Conservation (phyloP, 2,329 filamentous ascomycete species). For the Gnomoniopsis smithogilvyi region DNA sequence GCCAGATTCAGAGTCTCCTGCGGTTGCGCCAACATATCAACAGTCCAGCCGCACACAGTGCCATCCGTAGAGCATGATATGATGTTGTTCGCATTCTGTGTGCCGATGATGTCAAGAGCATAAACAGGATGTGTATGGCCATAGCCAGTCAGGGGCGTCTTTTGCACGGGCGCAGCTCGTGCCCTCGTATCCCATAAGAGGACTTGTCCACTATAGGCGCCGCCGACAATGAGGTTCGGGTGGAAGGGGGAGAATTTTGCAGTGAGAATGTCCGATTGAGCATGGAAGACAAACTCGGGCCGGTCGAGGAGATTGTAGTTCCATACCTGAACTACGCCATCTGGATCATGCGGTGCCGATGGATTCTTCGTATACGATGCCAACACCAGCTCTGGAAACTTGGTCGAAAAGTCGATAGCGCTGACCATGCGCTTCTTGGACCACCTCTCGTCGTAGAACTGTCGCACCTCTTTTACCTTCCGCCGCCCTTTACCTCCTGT, state of each 20-base stretch:
- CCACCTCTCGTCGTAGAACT: slow-evolving; percentile 94
- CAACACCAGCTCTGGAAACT: slow-evolving; percentile 88
- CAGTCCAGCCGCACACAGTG: slow-evolving; percentile 93
- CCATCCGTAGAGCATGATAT: slow-evolving; percentile 96
- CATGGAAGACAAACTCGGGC: slow-evolving; percentile 94
- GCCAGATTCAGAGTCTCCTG: slow-evolving; percentile 90
- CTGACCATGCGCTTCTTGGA: slow-evolving; percentile 98
- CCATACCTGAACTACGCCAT: slow-evolving; percentile 94
- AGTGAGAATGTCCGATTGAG: slow-evolving; percentile 90
- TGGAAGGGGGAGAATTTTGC: slow-evolving; percentile 99
- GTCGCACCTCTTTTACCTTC: slow-evolving; percentile 80
- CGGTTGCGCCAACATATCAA: slow-evolving; percentile 96
- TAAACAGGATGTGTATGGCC: slow-evolving; percentile 97
- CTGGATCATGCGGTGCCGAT: slow-evolving; percentile 87
- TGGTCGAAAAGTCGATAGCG: slow-evolving; percentile 90
- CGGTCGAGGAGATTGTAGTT: slow-evolving; percentile 92
- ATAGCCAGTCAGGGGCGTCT: slow-evolving; percentile 90
- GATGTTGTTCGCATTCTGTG: slow-evolving; percentile 98
- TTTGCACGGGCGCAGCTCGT: slow-evolving; percentile 85
- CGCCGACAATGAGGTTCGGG: slow-evolving; percentile 91
- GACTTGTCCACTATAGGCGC: slow-evolving; percentile 94
- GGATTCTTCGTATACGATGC: slow-evolving; percentile 98
- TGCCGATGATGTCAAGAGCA: slow-evolving; percentile 91
- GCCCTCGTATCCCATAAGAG: slow-evolving; percentile 95
- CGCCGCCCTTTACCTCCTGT: slow-evolving; percentile 68